These are phyloP conservation scores for Penicillium janthinellum DNA, from an alignment of 2,329 filamentous ascomycete species.

Conservation along the genomic window DNA sequence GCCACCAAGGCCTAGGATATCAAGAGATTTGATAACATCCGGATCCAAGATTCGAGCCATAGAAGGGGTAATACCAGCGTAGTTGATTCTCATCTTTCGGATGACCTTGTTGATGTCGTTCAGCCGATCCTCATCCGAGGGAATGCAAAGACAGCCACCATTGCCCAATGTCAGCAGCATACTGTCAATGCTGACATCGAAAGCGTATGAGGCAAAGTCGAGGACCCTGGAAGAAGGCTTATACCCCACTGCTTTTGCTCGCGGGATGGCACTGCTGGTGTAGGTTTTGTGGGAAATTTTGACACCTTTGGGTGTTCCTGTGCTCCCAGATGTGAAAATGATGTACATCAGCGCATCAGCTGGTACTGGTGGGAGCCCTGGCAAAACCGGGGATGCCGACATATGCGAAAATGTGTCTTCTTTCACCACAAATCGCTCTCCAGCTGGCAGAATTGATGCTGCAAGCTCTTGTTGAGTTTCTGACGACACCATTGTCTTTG, in stretches of 20 bases:
- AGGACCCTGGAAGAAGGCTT: conserved; percentile 60
- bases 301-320: conserved; percentile 58
- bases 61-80: conserved; percentile 62
- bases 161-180: conserved; percentile 57
- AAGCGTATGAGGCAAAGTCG: conserved; percentile 59
- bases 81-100: conserved; percentile 54
- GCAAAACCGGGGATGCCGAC: background rate
- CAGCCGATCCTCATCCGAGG: conserved; percentile 52
- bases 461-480: conserved; percentile 32
- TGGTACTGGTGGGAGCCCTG: conserved; percentile 25
- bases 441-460: conserved; percentile 34
- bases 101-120: conserved; percentile 55
- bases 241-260: conserved; percentile 55
- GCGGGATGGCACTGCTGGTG: conserved; percentile 57
- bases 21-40: conserved; percentile 45
- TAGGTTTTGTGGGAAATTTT: conserved; percentile 64
- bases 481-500: conserved; percentile 34
- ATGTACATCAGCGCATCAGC: conserved; percentile 56
- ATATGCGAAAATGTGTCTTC: conserved; percentile 25
- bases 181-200: conserved; percentile 57
- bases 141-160: conserved; percentile 63
- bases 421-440: conserved; percentile 32
- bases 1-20: conserved; percentile 47
- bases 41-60: conserved; percentile 54
- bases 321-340: conserved; percentile 61